These are phyloP conservation scores for Ganoderma lucidum DNA, from an alignment of 1,284 basidiomycete species.

Conservation along the genomic window DNA sequence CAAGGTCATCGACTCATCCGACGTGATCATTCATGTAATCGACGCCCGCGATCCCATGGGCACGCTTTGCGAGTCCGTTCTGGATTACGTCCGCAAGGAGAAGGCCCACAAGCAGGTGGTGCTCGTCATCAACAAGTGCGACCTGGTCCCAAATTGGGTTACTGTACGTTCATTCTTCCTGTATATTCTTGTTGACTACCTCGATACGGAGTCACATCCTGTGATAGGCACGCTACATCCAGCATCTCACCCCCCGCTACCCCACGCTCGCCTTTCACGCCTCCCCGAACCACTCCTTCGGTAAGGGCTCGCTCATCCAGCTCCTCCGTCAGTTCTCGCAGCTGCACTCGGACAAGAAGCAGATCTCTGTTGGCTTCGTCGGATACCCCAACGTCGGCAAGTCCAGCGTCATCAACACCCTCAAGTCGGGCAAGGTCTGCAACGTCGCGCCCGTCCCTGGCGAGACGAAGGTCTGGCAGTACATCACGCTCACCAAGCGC, in stretches of 20 bases:
- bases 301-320: conserved; percentile 98
- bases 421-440: conserved; percentile 99
- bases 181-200: conserved; percentile 25
- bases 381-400: conserved; percentile 99
- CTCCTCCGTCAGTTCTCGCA: conserved; percentile 97
- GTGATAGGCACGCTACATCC: conserved; percentile 91
- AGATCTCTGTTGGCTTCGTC: conserved; percentile 98
- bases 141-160: conserved; percentile 98
- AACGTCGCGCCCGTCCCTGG: conserved; percentile 97
- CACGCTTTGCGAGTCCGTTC: conserved; percentile 95
- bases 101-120: conserved; percentile 98
- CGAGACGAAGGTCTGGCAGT: conserved; percentile 99
- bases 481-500: conserved; percentile 94
- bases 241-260: conserved; percentile 93
- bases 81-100: conserved; percentile 95
- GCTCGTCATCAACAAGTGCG: conserved; percentile 98
- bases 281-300: conserved; percentile 98
- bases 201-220: background rate
- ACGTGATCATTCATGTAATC: conserved; percentile 95
- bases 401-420: conserved; percentile 97
- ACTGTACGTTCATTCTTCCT: conserved; percentile 73
- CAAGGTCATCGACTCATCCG: conserved; percentile 99
- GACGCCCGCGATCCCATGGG: conserved; percentile 97
- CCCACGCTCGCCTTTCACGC: conserved; percentile 99
- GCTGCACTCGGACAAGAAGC: conserved; percentile 98